Evolutionary conservation across 2,329 filamentous ascomycete species (phyloP), one percentile per base, ranked within the genome.

Genomic region (Penicillium paneum): DNA sequence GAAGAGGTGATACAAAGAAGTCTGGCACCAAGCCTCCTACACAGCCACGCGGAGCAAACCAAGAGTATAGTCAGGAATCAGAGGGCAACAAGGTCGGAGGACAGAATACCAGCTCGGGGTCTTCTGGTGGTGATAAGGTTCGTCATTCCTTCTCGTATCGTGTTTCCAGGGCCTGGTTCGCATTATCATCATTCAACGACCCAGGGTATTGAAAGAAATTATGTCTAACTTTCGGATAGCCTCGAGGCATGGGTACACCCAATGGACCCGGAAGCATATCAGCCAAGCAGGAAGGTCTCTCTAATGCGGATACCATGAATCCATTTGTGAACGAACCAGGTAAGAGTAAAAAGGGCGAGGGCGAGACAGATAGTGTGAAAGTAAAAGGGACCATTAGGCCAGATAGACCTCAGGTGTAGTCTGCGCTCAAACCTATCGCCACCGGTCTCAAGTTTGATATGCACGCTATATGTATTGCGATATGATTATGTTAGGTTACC

Each of bases 341-440:
- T 29, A 81, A 80, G 72, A 81, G 77, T 67, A 79, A 78, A 67
- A 85, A 84, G 73, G 71, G 73, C 19, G 82, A 84, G 67, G 82
- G 81, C 26, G 69, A 72, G 44, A 78, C 77, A 35, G 81, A 84
- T 45, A 79, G 79, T 19, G 78, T 81, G 17, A 84, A 84, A 66
- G 59, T 75, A 24, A 78, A 78, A 62, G 80, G 79, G 26, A 78
- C 79, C 5, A 71, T 82, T 39, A 71, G 76, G 35, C 65, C 70
- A 12, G 61, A 63, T 56, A 59, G 73, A 34, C 65, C 68, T 6
- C 55, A 60, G 32, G 42, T 21, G 1, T 57, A 15, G 48, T 26
- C 6, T 3, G 3, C 19, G 17, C 21, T 24, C 5, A 24, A 24
- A 24, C 21, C 21, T 24, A 24, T 24, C 21, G 21, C 6, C 21